Evolutionary conservation across 1,139 yeast species (phyloP), one percentile per base, ranked within the genome.

Genomic region (Candida smagusa): DNA sequence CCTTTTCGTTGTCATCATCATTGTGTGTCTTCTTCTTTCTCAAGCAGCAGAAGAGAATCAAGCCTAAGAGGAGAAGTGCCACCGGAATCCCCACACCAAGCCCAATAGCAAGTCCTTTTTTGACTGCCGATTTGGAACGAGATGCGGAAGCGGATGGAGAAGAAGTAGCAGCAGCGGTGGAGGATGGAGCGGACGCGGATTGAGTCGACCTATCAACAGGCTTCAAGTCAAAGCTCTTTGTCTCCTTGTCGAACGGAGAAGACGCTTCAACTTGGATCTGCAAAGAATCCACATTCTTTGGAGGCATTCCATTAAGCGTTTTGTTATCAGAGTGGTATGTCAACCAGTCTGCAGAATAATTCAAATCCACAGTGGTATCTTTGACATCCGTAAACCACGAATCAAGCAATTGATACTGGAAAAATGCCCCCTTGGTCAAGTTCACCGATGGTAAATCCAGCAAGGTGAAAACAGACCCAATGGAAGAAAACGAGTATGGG

Each of bases 71-170:
- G 7, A 86, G 50, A 0, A 76, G 65, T 19, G 69, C 71, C 0
- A 77, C 59, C 1, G 96, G 96, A 36, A 90, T 73, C 5, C 84
- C 86, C n/a, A 85, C 92, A 37, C 96, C 97, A 44, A 90, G 75
- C 1, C 89, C 95, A 53, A 90, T 84, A 0, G 95, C 96, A 16
- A 87, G 66, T 5, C 75, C 72, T 46, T 73, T 73, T 36, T 61
- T 65, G 33, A 47, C 61, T 7, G 53, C 25, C 11, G 35, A 48
- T 33, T 42, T 26, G 22, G 62, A 34, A 1, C 65, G 34, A 3
- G 61, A 13, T 3, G 39, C 6, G 66, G 41, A 0, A 61, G 3
- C 9, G 4, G 62, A 37, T 1, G 53, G 34, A n/a, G 57, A 29
- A 23, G 59, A 36, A 2, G 58, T 36, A 6, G 63, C 35, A 1